Base-by-base conservation (phyloP, 192 early-diverging fungal species). In the Thamnidium elegans region DNA sequence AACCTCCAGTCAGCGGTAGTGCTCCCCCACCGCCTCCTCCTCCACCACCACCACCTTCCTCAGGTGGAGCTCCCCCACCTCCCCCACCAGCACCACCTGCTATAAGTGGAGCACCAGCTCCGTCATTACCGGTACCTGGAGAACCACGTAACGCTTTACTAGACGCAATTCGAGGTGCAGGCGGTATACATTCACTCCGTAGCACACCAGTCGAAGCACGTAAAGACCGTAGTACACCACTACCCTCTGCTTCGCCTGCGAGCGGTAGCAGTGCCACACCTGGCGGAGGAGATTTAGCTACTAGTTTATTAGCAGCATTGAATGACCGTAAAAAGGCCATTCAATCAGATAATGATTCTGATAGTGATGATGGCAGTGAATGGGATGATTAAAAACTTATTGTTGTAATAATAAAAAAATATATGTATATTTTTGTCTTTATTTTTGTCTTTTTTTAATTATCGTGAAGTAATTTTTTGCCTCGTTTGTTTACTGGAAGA, bases 161-260 rank as follows among this genome's bases (percentile, higher is more conserved):
- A 52, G 76, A 74, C 42, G 75, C 76, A 39, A 84, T 84, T 55
- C 71, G 80, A 51, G 63, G 65, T 17, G 71, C 76, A 9, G 83
- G 83, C 21, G 82, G 82, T 19, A 70, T 79, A 60, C 53, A 56
- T 20, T 60, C 68, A 1, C 61, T 81, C 32, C 63, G 66, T 13
- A 45, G 26, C 31, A 56, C 52, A 50, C 63, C 67, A 6, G 21
- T 42, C 1, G 66, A 73, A 47, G 30, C 34, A 19, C 21, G 4
- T n/a, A n/a, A 39, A 3, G 68, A 65, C 20, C 63, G 63, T 2
- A 65, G 63, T 45, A 43, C 45, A 11, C 39, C 50, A 44, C 1
- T 44, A 43, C 11, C 46, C 17, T 48, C 46, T 48, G 4, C 17
- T 15, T 48, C 46, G 3, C 46, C 46, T 15, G 13, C 55, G 11